Conservation (phyloP, 2,329 filamentous ascomycete genomes). For the Epichloe sylvatica region DNA sequence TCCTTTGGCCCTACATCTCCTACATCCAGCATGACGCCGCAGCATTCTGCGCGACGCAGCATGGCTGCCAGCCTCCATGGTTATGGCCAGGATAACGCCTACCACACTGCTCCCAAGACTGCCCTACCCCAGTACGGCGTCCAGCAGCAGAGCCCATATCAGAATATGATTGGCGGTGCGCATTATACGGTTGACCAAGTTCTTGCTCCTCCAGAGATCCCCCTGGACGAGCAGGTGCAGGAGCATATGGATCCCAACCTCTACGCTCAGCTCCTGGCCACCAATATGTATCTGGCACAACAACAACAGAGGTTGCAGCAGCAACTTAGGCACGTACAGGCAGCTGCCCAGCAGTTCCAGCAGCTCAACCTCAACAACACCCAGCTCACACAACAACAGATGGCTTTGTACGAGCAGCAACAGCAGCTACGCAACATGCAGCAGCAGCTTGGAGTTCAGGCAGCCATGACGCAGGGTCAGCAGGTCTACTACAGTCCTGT, state of each 20-base stretch:
- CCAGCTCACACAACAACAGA: slow-evolving; percentile 33
- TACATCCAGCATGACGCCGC: slow-evolving; percentile 25
- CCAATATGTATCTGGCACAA: slow-evolving; percentile 82
- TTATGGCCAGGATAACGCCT: slow-evolving; percentile 27
- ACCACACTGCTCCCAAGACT: slow-evolving; percentile 39
- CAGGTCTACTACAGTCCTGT: slow-evolving; percentile 76
- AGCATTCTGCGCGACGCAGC: slow-evolving; percentile 31
- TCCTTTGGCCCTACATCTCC: slow-evolving; percentile 58
- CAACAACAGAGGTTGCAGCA: slow-evolving; percentile 93
- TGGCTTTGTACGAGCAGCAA: slow-evolving; percentile 32
- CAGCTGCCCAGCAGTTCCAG: slow-evolving; percentile 70
- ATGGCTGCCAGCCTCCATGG: slow-evolving; percentile 31
- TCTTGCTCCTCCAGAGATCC: slow-evolving; percentile 67
- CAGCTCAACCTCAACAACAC: slow-evolving; percentile 51
- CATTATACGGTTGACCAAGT: slow-evolving; percentile 78
- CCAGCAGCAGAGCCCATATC: slow-evolving; percentile 21
- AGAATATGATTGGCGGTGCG: slow-evolving; percentile 21
- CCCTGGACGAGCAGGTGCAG: slow-evolving; percentile 54
- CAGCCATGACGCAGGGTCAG: slow-evolving; percentile 43
- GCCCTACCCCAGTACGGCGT: slow-evolving; percentile 36
- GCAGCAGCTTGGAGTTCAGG: slow-evolving; percentile 25
- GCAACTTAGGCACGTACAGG: slow-evolving; percentile 73
- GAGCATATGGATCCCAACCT: slow-evolving; percentile 71
- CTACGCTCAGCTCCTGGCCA: slow-evolving; percentile 79
- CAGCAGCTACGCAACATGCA: slow-evolving; percentile 27